Evolutionary conservation across 805 yeast genomes (phyloP).

Genomic region (Blastobotrys chiropterorum): DNA sequence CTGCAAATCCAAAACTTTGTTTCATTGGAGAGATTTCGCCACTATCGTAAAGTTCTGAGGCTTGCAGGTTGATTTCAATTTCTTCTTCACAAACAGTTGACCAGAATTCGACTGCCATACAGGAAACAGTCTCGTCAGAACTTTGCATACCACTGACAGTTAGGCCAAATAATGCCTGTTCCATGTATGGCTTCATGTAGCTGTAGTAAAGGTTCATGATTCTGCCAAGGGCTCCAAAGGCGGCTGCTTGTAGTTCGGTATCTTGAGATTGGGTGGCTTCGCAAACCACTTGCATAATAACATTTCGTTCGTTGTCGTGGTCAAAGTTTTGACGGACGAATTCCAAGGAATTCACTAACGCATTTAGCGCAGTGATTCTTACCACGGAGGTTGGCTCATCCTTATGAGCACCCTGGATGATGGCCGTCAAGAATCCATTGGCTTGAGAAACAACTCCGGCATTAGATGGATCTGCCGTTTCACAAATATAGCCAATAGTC

Average conservation of each 20-base stretch:
- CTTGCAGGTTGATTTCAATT: conserved; percentile 64
- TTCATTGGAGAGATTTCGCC: conserved; percentile 34
- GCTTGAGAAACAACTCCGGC: conserved; percentile 76
- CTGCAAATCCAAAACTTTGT: conserved; percentile 71
- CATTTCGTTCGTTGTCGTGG: conserved; percentile 91
- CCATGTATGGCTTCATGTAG: conserved; percentile 94
- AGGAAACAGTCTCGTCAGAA: conserved; percentile 75
- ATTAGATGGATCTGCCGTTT: conserved; percentile 78
- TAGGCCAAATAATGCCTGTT: conserved; percentile 84
- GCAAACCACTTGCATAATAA: conserved; percentile 97
- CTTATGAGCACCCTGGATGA: conserved; percentile 91
- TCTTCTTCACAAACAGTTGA: conserved; percentile 99
- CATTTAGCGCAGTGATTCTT: conserved; percentile 84
- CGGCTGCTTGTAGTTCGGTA: conserved; percentile 80
- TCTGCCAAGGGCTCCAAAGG: conserved; percentile 90
- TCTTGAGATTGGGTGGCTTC: conserved; percentile 94
- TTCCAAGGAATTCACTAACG: conserved; percentile 83
- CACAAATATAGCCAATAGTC: conserved; percentile 94
- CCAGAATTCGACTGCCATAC: conserved; percentile 99
- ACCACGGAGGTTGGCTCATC: conserved; percentile 70
- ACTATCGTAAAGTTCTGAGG: conserved; percentile 33
- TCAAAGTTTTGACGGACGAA: conserved; percentile 85
- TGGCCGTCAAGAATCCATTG: conserved; percentile 88
- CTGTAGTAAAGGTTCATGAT: conserved; percentile 86
- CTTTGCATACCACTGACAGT: conserved; percentile 88